Conservation (phyloP, 2,329 filamentous ascomycete species). For the Pyrenophora tritici-repentis region DNA sequence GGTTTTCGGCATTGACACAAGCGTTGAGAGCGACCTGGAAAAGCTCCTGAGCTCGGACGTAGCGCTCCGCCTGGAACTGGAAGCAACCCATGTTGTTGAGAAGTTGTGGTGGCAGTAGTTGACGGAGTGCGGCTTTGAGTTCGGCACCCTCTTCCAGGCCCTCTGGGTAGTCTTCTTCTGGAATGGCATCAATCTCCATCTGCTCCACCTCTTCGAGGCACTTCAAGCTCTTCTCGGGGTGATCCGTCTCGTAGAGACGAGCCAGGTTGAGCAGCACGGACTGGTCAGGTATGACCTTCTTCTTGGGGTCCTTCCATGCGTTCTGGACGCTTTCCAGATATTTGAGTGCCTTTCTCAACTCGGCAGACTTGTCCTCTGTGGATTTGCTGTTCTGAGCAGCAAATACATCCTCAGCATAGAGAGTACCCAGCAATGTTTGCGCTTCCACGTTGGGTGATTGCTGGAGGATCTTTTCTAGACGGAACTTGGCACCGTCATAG, state of each 20-base stretch:
- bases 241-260: slow-evolving; percentile 82
- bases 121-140: slow-evolving; percentile 67
- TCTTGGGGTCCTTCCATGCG: slow-evolving; percentile 92
- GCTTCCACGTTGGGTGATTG: slow-evolving; percentile 82
- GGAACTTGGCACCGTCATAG: slow-evolving; percentile 87
- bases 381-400: slow-evolving; percentile 70
- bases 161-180: slow-evolving; percentile 71
- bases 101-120: slow-evolving; percentile 83
- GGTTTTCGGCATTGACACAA: slow-evolving; percentile 79
- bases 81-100: slow-evolving; percentile 98
- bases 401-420: slow-evolving; percentile 96
- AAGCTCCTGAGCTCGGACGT: slow-evolving; percentile 77
- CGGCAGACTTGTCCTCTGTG: slow-evolving; percentile 84
- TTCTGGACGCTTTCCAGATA: slow-evolving; percentile 83
- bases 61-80: slow-evolving; percentile 84
- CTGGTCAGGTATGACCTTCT: slow-evolving; percentile 77
- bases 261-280: slow-evolving; percentile 91
- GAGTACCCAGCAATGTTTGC: slow-evolving; percentile 86
- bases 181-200: slow-evolving; percentile 80
- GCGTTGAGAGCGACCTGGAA: slow-evolving; percentile 92
- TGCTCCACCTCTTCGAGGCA: slow-evolving; percentile 92
- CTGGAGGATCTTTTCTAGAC: slow-evolving; percentile 91
- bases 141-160: slow-evolving; percentile 51
- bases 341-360: slow-evolving; percentile 83
- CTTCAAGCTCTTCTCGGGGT: slow-evolving; percentile 87